phyloP scores from a whole-genome alignment of 192 early-diverging fungal species.

The Gamsiella multidivaricata region DNA sequence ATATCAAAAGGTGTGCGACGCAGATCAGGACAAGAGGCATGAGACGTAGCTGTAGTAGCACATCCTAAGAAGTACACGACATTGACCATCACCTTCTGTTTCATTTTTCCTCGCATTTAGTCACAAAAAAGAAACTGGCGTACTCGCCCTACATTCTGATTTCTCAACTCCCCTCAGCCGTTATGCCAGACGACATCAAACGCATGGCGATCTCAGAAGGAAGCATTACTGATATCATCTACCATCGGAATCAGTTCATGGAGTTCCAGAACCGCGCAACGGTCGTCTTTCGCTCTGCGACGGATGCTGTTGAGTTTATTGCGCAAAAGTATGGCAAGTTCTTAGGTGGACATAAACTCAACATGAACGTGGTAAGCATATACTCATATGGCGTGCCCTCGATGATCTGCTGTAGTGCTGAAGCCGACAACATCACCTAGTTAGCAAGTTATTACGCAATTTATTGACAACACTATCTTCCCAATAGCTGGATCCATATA shows the following conservation, averaged over 20 bases:
- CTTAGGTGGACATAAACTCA: constrained; percentile 32
- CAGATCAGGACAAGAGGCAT: too few species aligned
- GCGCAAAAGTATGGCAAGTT: constrained; percentile 45
- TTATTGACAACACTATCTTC: neutral
- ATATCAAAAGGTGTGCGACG: constrained; percentile 43
- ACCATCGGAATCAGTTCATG: constrained; percentile 38
- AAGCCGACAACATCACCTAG: neutral
- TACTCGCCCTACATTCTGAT: constrained; percentile 44
- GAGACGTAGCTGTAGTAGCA: too few species aligned
- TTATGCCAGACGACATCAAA: constrained; percentile 51
- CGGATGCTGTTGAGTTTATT: constrained; percentile 51
- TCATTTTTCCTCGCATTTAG: too few species aligned
- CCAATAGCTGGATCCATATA: constrained; percentile 40
- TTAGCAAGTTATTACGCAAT: too few species aligned
- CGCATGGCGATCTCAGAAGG: constrained; percentile 32
- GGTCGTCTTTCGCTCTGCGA: constrained; percentile 44
- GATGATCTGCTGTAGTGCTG: too few species aligned
- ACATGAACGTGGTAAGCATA: constrained; percentile 42
- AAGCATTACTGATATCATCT: constrained; percentile 44
- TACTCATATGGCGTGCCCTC: neutral
- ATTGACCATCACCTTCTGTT: too few species aligned
- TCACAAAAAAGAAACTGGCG: constrained; percentile 29
- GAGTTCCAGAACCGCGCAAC: constrained; percentile 40
- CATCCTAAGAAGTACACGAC: too few species aligned
- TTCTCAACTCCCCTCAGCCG: constrained; percentile 25